Percentiles rank a stretch among this genome's conserved stretches.
Evolutionary conservation across 2,329 filamentous ascomycete genomes (phyloP).

Genomic region (Drechslerella dactyloides): DNA sequence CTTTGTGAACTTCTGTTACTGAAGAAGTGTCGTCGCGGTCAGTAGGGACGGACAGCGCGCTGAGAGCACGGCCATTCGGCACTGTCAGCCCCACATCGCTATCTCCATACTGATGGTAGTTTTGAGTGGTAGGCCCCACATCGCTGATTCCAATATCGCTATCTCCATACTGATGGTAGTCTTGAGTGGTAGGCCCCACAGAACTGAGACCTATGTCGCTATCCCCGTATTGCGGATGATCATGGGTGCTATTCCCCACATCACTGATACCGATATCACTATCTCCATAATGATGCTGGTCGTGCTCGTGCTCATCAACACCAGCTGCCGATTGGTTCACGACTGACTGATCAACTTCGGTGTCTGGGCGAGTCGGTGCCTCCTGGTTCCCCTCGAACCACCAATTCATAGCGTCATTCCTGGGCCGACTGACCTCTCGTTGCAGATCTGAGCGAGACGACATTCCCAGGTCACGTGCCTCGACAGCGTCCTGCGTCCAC

Average conservation of each 20-base stretch:
- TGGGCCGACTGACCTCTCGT: constrained; percentile 20
- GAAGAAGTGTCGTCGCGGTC: constrained; percentile 25
- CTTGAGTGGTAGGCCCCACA: too few relatives aligned
- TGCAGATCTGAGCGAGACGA: constrained; percentile 36
- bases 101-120: constrained; percentile 6
- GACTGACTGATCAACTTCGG: constrained; percentile 27
- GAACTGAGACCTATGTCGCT: too few relatives aligned
- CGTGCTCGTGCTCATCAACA: constrained; percentile 20
- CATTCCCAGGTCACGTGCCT: constrained; percentile 37
- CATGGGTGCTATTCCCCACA: too few relatives aligned
- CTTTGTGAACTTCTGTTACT: constrained; percentile 37
- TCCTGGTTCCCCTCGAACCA: constrained; percentile 44
- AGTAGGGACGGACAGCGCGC: constrained; percentile 35
- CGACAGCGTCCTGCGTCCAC: constrained; percentile 30
- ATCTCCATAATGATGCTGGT: constrained; percentile 21
- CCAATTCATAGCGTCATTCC: constrained; percentile 48
- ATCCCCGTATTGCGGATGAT: too few relatives aligned
- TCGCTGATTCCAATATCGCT: too few relatives aligned
- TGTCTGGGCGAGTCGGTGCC: constrained; percentile 18
- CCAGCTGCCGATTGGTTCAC: constrained; percentile 31
- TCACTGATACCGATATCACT: not conserved
- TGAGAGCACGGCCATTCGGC: constrained; percentile 15
- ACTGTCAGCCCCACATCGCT: constrained; percentile 32
- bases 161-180: too few relatives aligned
- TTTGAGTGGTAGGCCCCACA: too few relatives aligned